Percentiles rank a stretch among this genome's conserved stretches.
These are phyloP conservation scores for Pseudogymnoascus sp. DNA, from an alignment of 2,329 filamentous ascomycete genomes.

Conservation along the genomic window DNA sequence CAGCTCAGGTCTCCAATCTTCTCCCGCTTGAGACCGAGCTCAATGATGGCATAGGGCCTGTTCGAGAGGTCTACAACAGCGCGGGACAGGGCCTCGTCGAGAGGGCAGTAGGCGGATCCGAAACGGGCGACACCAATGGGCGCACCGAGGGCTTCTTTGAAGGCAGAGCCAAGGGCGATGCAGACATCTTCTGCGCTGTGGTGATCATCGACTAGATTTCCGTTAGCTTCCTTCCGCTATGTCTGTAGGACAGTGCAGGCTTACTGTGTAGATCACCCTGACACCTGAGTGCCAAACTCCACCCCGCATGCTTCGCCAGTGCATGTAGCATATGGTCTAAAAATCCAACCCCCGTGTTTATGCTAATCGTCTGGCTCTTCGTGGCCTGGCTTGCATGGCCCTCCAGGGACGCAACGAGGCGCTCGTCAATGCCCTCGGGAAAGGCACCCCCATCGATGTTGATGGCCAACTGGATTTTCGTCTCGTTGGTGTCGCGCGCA, in stretches of 20 bases:
- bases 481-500: constrained; percentile 92
- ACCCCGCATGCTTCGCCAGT: constrained; percentile 88
- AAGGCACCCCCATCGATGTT: constrained; percentile 86
- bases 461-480: constrained; percentile 85
- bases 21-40: constrained; percentile 79
- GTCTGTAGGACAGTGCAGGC: constrained; percentile 27
- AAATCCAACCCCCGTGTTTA: constrained; percentile 94
- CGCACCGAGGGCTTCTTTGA: constrained; percentile 68
- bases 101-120: constrained; percentile 82
- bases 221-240: not conserved
- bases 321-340: constrained; percentile 98
- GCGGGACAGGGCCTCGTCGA: constrained; percentile 89
- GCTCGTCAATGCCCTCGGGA: constrained; percentile 53
- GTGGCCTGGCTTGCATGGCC: constrained; percentile 78
- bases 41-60: constrained; percentile 74
- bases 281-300: constrained; percentile 77
- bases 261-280: constrained; percentile 84
- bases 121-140: constrained; percentile 80
- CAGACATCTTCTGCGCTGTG: constrained; percentile 95
- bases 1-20: constrained; percentile 87
- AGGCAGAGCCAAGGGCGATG: constrained; percentile 79
- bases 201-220: constrained; percentile 77
- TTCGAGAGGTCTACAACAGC: constrained; percentile 94
- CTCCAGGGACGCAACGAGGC: constrained; percentile 42
- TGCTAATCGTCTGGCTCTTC: constrained; percentile 73